phyloP scores from a whole-genome alignment of 2,329 filamentous ascomycete genomes.

The Nemania sp. region DNA sequence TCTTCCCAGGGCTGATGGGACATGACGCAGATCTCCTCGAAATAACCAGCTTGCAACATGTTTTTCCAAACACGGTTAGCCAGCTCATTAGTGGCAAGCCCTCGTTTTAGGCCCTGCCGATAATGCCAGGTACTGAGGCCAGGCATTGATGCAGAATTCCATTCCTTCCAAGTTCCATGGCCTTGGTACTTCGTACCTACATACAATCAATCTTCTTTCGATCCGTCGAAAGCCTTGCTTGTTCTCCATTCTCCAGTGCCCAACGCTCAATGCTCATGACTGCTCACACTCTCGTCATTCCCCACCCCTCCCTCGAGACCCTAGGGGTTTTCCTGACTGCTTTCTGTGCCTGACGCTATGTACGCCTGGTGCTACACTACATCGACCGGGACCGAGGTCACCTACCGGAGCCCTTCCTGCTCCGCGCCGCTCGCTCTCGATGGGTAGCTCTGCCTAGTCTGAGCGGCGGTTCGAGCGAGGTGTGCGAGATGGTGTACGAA shows the following conservation, averaged over 20 bases:
- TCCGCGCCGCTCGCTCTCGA: slow-evolving; percentile 17
- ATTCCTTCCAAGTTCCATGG: slow-evolving; percentile 3
- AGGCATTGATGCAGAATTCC: slow-evolving; percentile 30
- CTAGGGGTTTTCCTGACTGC: slow-evolving; percentile 12
- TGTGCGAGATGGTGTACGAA: slow-evolving; percentile 21
- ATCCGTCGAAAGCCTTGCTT: slow-evolving; percentile 10
- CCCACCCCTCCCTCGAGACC: slow-evolving; percentile 28
- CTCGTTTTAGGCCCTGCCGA: slow-evolving; percentile 29
- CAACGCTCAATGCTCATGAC: too few relatives aligned
- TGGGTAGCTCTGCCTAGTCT: slow-evolving; percentile 14
- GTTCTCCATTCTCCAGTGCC: slow-evolving; percentile 16
- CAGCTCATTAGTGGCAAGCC: slow-evolving; percentile 34
- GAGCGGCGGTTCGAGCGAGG: slow-evolving; percentile 27
- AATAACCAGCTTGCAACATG: slow-evolving; percentile 33
- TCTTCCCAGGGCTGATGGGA: slow-evolving; percentile 26
- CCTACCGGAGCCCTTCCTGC: slow-evolving; percentile 12
- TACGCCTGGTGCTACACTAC: slow-evolving; percentile 16
- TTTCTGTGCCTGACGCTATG: slow-evolving; percentile 14
- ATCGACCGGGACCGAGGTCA: slow-evolving; percentile 17
- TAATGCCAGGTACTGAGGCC: slow-evolving; percentile 33
- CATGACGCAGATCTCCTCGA: slow-evolving; percentile 36
- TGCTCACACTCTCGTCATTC: slow-evolving; percentile 27
- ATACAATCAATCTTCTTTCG: too few relatives aligned
- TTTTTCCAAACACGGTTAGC: slow-evolving; percentile 25
- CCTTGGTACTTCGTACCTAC: neutral